Evolutionary conservation across 495 filamentous ascomycete species (phyloP), one percentile per base, ranked within the genome.

Genomic region (Aspergillus biplanus): DNA sequence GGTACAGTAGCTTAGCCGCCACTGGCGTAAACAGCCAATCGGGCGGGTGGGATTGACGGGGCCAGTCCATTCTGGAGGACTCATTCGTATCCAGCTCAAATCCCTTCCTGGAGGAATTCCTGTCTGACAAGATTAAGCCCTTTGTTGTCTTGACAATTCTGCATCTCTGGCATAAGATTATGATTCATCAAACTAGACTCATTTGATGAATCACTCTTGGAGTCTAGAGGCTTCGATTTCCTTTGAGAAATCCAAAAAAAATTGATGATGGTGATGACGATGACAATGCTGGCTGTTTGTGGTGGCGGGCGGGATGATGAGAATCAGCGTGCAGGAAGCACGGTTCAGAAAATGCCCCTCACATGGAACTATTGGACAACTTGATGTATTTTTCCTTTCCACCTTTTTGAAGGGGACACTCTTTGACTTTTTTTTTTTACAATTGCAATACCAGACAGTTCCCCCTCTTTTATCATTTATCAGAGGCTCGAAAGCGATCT

Each of bases 331-430:
- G 65, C 59, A 68, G 58, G 49, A 49, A 65, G 66, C 66, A 68
- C 66, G 66, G 66, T 65, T 61, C 66, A 68, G 52, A 34, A 37
- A 55, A 49, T 64, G 65, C 56, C 65, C 65, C 65, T 58, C 58
- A 47, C 62, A 57, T 55, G 55, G 60, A 32, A n/a, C 16, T 48
- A 44, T 58, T 57, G 48, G 52, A 35, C 57, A 58, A 52, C 34
- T 65, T 39, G 13, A 32, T n/a, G 13, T 16, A 47, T 48, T 42
- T 55, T 47, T 56, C 44, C 32, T 57, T 49, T 13, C 34, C 34
- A 33, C 11, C 9, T 33, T 27, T 59, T 49, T 31, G 5, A 13
- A 12, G n/a, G 8, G 6, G 8, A 11, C 39, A 7, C 13, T 48
- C 31, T 50, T 58, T 46, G 6, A 21, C 52, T n/a, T 42, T 34